Evolutionary conservation across 768 basidiomycete genomes (phyloP).

Genomic region (Pleurotus eryngii): DNA sequence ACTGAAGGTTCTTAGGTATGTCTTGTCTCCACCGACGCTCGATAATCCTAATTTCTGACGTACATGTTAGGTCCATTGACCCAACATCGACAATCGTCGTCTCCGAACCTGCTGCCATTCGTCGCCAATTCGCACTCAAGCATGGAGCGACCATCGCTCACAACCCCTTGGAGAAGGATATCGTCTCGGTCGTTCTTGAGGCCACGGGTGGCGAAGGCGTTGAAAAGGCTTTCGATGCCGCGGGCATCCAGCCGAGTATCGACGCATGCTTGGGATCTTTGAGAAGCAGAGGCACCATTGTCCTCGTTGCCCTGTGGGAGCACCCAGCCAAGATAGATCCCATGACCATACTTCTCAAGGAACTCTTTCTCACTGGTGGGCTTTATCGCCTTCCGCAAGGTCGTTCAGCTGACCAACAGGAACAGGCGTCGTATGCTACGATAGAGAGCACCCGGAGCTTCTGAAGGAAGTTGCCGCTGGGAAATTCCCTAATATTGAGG

Average conservation of each 20-base stretch:
- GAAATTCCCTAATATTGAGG: constrained; percentile 33
- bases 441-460: constrained; percentile 35
- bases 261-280: constrained; percentile 32
- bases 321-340: constrained; percentile 29
- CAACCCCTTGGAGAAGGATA: constrained; percentile 28
- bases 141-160: constrained; percentile 35
- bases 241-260: constrained; percentile 36
- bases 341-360: constrained; percentile 32
- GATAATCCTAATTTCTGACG: neutral
- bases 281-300: constrained; percentile 33
- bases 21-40: neutral
- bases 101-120: constrained; percentile 37
- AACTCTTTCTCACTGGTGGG: constrained; percentile 36
- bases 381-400: neutral
- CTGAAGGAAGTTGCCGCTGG: constrained; percentile 36
- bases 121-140: constrained; percentile 32
- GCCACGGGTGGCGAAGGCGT: constrained; percentile 32
- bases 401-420: neutral
- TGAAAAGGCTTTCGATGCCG: constrained; percentile 45
- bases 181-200: constrained; percentile 21
- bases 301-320: constrained; percentile 45
- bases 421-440: constrained; percentile 35
- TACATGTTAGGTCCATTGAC: constrained; percentile 22
- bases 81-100: constrained; percentile 26
- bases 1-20: constrained; percentile 33